Conservation (phyloP, 2,329 filamentous ascomycete genomes). For the Scedosporium aurantiacum region DNA sequence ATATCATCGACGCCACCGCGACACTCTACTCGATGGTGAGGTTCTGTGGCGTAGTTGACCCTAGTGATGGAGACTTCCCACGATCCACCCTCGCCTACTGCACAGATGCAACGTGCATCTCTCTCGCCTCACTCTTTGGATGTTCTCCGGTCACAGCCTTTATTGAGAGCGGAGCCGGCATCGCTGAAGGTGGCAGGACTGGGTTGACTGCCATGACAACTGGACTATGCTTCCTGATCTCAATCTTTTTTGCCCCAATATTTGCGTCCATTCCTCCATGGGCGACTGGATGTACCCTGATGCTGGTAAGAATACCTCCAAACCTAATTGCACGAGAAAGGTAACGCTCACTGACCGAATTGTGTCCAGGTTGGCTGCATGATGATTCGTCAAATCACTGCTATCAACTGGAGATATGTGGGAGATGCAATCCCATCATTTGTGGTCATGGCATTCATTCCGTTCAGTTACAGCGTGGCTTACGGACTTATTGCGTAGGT, state of each 20-base stretch:
- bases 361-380: conserved; percentile 52
- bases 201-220: conserved; percentile 72
- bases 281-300: conserved; percentile 67
- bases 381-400: conserved; percentile 65
- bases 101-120: conserved; percentile 68
- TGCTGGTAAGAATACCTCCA: conserved; percentile 40
- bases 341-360: not conserved
- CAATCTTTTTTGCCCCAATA: conserved; percentile 81
- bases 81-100: conserved; percentile 74
- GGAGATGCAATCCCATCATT: conserved; percentile 68
- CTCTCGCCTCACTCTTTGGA: conserved; percentile 69
- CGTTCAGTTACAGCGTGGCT: conserved; percentile 68
- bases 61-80: conserved; percentile 77
- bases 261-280: conserved; percentile 83
- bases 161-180: conserved; percentile 81
- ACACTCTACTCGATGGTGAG: conserved; percentile 85
- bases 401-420: conserved; percentile 68
- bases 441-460: conserved; percentile 63
- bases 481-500: conserved; percentile 64
- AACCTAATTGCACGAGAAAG: not conserved
- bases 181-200: conserved; percentile 76
- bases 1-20: conserved; percentile 78
- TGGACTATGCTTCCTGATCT: conserved; percentile 75
- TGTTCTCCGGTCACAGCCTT: conserved; percentile 76
- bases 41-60: conserved; percentile 70